Evolutionary conservation across 1,284 basidiomycete species (phyloP).

Genomic region (Polyporus tsugae): DNA sequence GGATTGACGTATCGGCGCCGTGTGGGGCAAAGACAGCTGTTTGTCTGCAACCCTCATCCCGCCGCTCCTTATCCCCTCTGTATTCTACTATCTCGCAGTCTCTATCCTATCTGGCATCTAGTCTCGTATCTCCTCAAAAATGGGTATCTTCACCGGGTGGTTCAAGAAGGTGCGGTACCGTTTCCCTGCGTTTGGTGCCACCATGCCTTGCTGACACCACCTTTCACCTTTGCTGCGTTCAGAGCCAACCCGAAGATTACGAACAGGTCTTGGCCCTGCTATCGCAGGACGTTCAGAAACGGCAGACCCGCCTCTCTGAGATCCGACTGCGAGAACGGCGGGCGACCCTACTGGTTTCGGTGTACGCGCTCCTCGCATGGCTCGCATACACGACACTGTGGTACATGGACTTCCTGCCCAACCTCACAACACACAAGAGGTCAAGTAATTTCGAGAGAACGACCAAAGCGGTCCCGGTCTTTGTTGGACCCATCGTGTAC

Average conservation of each 20-base stretch:
- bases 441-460: slow-evolving; percentile 56
- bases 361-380: slow-evolving; percentile 88
- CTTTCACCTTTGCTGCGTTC: neutral
- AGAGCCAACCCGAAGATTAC: slow-evolving; percentile 66
- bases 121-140: slow-evolving; percentile 20
- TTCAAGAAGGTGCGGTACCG: slow-evolving; percentile 42
- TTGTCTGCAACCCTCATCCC: slow-evolving; percentile 19
- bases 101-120: neutral
- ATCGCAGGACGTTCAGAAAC: slow-evolving; percentile 73
- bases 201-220: neutral
- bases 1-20: slow-evolving; percentile 26
- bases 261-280: slow-evolving; percentile 72
- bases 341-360: slow-evolving; percentile 80
- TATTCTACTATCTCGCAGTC: slow-evolving; percentile 22
- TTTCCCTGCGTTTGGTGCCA: neutral
- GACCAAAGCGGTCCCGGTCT: slow-evolving; percentile 61
- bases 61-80: slow-evolving; percentile 28
- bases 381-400: slow-evolving; percentile 82
- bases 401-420: slow-evolving; percentile 76
- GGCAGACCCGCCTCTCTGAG: slow-evolving; percentile 86
- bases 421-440: slow-evolving; percentile 41
- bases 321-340: slow-evolving; percentile 89
- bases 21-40: slow-evolving; percentile 10
- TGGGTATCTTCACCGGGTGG: slow-evolving; percentile 43
- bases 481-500: slow-evolving; percentile 84